Evolutionary conservation across 2,329 filamentous ascomycete species (phyloP), one percentile per base, ranked within the genome.

Genomic region (Lachnellula suecica): DNA sequence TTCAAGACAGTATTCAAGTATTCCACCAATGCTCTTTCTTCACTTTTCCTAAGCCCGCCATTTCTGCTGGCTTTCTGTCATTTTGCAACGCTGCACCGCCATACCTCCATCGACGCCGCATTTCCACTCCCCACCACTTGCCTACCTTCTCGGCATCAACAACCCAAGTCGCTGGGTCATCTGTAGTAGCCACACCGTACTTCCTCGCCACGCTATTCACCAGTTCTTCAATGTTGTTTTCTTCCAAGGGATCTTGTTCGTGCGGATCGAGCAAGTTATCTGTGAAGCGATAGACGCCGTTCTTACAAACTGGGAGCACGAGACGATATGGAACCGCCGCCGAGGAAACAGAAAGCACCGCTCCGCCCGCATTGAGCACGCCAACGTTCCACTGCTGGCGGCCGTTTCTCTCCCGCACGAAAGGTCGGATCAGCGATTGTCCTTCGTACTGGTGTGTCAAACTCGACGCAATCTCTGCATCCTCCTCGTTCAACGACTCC

Each of bases 371-470:
- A 41, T 66, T 66, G 29, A 66, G 52, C 23, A 63, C 55, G 24
- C 57, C 61, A 42, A 66, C 58, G 49, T 65, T 63, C 56, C 58
- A 64, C 24, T 52, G 53, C 40, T 37, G 70, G 3, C 70, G 67
- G 6, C 67, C 66, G 43, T 68, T 65, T 17, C 70, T 62, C 13
- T 63, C 53, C 15, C 65, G 44, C 31, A 69, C 63, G 51, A 69
- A 72, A 1, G 72, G 71, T 8, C 74, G 70, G 45, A 76, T 69
- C n/a, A 76, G 65, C 0, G 73, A 75, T 56, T 76, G 74, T 10
- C 72, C 74, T 65, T 77, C 71, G 60, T 76, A 76, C 38, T 74
- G 65, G 17, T 71, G 67, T 9, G 74, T 66, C 3, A 77, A 62
- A 47, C 73, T 68, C 5, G 62, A 59, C n/a, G 72, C 72, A 1